Conservation (phyloP, 768 basidiomycete species). For the Collybia nuda region DNA sequence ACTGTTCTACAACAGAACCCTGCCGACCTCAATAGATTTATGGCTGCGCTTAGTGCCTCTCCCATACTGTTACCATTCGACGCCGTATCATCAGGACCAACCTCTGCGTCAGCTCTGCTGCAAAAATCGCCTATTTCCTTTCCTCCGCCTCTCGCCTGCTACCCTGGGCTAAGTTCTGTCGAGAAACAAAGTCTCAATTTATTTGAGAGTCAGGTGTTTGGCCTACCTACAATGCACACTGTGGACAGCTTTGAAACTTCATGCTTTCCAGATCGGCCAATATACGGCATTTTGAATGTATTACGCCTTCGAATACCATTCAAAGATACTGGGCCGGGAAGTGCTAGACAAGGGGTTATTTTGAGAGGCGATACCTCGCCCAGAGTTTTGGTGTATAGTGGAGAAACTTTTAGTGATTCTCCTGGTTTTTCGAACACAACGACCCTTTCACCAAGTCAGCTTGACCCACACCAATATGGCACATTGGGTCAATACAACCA, state of each 20-base stretch:
- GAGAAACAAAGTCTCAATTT: conserved; percentile 41
- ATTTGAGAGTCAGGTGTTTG: conserved; percentile 54
- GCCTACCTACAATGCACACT: conserved; percentile 31
- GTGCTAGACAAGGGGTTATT: conserved; percentile 49
- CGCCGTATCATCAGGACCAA: conserved; percentile 34
- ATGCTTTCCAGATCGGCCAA: conserved; percentile 57
- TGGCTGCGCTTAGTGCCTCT: conserved; percentile 42
- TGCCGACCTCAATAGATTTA: conserved; percentile 44
- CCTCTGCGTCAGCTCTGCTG: conserved; percentile 34
- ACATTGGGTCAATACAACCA: conserved; percentile 54
- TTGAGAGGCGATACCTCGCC: conserved; percentile 43
- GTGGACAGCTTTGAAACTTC: conserved; percentile 40
- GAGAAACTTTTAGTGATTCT: conserved; percentile 48
- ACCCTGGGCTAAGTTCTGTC: conserved; percentile 44
- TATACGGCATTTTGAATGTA: conserved; percentile 64
- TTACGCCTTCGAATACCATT: conserved; percentile 61
- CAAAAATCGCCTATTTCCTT: conserved; percentile 42
- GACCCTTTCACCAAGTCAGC: conserved; percentile 26
- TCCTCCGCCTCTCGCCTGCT: conserved; percentile 62
- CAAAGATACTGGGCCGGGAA: conserved; percentile 37
- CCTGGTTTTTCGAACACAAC: conserved; percentile 33
- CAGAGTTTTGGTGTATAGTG: conserved; percentile 52
- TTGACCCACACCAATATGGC: conserved; percentile 55
- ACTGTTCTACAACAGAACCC: conserved; percentile 45
- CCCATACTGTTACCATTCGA: conserved; percentile 61